Conservation (phyloP, 306 rosid genomes). For the Casuarina cunninghamiana region DNA sequence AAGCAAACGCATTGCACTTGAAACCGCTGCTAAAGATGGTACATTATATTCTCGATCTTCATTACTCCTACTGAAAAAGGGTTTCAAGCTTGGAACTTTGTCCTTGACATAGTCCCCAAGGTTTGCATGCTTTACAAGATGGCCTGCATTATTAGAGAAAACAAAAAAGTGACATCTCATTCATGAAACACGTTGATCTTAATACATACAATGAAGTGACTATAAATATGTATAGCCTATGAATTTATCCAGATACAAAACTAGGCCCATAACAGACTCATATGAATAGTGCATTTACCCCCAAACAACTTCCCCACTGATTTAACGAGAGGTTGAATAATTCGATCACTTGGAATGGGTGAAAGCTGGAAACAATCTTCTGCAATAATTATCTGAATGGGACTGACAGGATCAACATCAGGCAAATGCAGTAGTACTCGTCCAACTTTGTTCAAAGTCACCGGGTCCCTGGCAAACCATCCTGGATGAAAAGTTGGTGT, state of each 20-base stretch:
- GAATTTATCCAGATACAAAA: neutral
- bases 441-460: slow-evolving; percentile 64
- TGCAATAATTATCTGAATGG: slow-evolving; percentile 60
- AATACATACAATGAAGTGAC: neutral
- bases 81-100: slow-evolving; percentile 68
- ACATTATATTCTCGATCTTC: slow-evolving; percentile 49
- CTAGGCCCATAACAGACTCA: slow-evolving; percentile 1
- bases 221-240: neutral
- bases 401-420: slow-evolving; percentile 41
- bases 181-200: slow-evolving; percentile 1
- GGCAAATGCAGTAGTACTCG: slow-evolving; percentile 52
- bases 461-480: slow-evolving; percentile 90
- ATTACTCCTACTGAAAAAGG: slow-evolving; percentile 48
- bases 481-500: slow-evolving; percentile 57
- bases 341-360: slow-evolving; percentile 49
- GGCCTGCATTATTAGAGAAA: slow-evolving; percentile 43
- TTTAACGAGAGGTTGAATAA: slow-evolving; percentile 36
- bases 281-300: slow-evolving; percentile 42
- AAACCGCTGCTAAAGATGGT: slow-evolving; percentile 81
- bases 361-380: slow-evolving; percentile 87
- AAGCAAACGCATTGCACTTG: slow-evolving; percentile 67
- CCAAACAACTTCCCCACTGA: slow-evolving; percentile 68
- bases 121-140: slow-evolving; percentile 54
- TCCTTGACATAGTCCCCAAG: slow-evolving; percentile 68
- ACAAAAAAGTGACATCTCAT: slow-evolving; percentile 11